Conservation (phyloP, 352 stramenopile genomes). For the Chrysophaeum taylorii region DNA sequence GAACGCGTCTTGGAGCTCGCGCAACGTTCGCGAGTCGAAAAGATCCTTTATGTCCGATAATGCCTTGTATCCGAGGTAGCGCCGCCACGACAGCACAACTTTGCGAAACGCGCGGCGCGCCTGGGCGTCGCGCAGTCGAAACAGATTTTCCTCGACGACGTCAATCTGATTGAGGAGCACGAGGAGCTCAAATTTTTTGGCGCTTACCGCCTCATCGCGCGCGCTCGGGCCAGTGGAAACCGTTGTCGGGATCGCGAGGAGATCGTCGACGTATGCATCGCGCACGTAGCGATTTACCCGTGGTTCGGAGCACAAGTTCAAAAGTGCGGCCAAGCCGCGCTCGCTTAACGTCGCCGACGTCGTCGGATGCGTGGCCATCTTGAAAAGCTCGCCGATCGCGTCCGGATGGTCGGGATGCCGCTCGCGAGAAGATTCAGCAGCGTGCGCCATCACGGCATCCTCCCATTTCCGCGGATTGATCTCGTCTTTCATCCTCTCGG, state of each 20-base stretch:
- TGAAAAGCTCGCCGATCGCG: not conserved
- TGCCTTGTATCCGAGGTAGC: not conserved
- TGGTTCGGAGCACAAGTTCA: too few relatives aligned
- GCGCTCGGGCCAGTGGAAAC: too few relatives aligned
- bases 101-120: not conserved
- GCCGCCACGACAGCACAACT: not conserved
- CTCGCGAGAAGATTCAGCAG: not conserved
- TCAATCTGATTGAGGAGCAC: not conserved
- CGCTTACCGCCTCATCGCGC: too few relatives aligned
- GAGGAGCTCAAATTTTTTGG: conserved; percentile 4
- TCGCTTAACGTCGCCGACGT: not conserved
- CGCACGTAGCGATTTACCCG: too few relatives aligned
- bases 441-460: not conserved
- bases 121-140: not conserved
- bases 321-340: not conserved
- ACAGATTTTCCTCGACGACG: not conserved
- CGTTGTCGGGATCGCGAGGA: too few relatives aligned
- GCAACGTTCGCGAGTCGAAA: not conserved
- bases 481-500: not conserved
- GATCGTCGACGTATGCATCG: too few relatives aligned
- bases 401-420: not conserved
- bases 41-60: not conserved
- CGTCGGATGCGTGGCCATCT: not conserved
- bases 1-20: not conserved
- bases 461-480: not conserved